Base-by-base conservation (phyloP, 2,329 filamentous ascomycete species). In the Sporothrix phasma region DNA sequence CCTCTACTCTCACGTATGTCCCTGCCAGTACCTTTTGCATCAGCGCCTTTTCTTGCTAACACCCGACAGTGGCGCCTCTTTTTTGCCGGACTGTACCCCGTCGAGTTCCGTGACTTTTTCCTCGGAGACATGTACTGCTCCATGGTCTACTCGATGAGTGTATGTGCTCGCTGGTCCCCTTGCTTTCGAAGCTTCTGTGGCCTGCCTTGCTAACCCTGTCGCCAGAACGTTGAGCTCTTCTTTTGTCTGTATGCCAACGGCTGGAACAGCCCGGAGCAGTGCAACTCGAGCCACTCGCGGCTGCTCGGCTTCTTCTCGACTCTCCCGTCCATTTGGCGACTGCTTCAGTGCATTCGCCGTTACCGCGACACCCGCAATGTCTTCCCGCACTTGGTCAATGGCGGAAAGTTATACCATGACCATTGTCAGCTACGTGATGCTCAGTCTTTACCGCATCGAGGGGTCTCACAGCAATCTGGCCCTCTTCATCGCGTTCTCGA, bases 41-140 rank as follows among this genome's bases (percentile, higher is more conserved):
- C 22, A 5, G 2, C 4, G 15, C 29, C 10, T 24, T 41, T 1
- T 19, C 10, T 31, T n/a, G 3, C 26, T 24, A 13, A 15, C 3
- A 15, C 15, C 3, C 17, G 11, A 15, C 67, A 94, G 88, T 95
- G 89, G 84, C 89, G 94, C 66, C 80, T 97, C 19, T 77, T 95
- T 62, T 82, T 93, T 58, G 90, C 93, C 15, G 92, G 92, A 3
- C 74, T 96, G 22, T 97, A 95, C 71, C 91, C 91, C 1, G 94
- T 99, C 59, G 93, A 97, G 73, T 99, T 97, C 74, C 85, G 92
- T 65, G 94, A 99, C 75, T 97, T 99, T 77, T 97, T 97, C 75
- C 82, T 97, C 0, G 94, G 94, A 61, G 94, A 99, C 73, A 97
- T 97, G 81, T 96, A 96, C 75, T 97, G 93, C 75, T 97, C 94